Percentiles rank a stretch among this genome's conserved stretches.
These are phyloP conservation scores for Candida silvatica DNA, from an alignment of 805 yeast genomes.

Conservation along the genomic window DNA sequence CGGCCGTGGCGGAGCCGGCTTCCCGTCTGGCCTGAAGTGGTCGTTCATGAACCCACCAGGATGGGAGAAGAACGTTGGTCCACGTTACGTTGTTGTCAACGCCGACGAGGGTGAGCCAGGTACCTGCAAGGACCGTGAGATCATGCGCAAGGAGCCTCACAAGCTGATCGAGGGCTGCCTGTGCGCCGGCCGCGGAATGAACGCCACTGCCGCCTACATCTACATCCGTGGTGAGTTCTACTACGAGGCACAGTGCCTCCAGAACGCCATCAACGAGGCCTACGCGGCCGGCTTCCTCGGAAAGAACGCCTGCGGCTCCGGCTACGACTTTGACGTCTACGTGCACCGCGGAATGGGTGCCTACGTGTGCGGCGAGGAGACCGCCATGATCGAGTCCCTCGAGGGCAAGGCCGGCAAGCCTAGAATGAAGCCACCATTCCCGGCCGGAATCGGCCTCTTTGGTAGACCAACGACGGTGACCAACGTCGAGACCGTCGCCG, in stretches of 20 bases:
- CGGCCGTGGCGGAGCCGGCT: slow-evolving; percentile 93
- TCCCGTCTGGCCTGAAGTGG: slow-evolving; percentile 89
- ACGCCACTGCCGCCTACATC: slow-evolving; percentile 87
- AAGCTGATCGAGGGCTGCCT: slow-evolving; percentile 89
- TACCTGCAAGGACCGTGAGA: slow-evolving; percentile 88
- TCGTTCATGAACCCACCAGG: slow-evolving; percentile 94
- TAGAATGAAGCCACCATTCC: slow-evolving; percentile 90
- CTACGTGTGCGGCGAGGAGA: slow-evolving; percentile 88
- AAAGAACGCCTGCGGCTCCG: slow-evolving; percentile 80
- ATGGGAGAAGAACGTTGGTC: slow-evolving; percentile 88
- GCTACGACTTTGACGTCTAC: slow-evolving; percentile 74
- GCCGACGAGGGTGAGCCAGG: slow-evolving; percentile 97
- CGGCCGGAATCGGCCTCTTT: slow-evolving; percentile 86
- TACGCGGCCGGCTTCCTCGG: slow-evolving; percentile 75
- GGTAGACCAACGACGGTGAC: slow-evolving; percentile 91
- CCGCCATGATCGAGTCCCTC: slow-evolving; percentile 78
- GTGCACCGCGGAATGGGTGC: slow-evolving; percentile 94
- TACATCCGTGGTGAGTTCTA: slow-evolving; percentile 88
- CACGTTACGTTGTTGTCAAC: slow-evolving; percentile 80
- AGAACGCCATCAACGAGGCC: slow-evolving; percentile 81
- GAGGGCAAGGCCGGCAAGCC: slow-evolving; percentile 95
- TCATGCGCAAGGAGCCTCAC: slow-evolving; percentile 86
- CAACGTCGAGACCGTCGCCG: slow-evolving; percentile 86
- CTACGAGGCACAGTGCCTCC: slow-evolving; percentile 68
- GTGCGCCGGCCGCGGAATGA: slow-evolving; percentile 86